Conservation (phyloP, 371 early-diverging fungal species). For the Apophysomyces variabilis region DNA sequence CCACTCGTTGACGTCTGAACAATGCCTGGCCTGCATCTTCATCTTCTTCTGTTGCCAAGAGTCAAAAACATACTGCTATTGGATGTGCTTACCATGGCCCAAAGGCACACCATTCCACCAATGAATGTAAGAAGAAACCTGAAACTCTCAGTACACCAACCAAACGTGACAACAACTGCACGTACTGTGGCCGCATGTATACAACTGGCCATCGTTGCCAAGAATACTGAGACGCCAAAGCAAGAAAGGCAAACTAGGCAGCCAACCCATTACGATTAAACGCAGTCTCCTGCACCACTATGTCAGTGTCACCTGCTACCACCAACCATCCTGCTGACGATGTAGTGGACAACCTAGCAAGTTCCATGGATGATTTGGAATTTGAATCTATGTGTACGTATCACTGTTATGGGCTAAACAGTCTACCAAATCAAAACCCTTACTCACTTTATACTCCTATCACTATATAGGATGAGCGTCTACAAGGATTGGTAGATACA, state of each 20-base stretch:
- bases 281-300: not conserved
- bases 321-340: slow-evolving; percentile 1
- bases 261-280: not conserved
- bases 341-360: not conserved
- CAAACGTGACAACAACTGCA: not conserved
- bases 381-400: not conserved
- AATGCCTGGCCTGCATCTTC: not conserved
- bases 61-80: not conserved
- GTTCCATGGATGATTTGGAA: not conserved
- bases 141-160: not conserved
- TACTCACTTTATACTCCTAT: too few relatives aligned
- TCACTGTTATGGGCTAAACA: not conserved
- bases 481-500: too few relatives aligned
- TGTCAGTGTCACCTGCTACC: not conserved
- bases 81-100: not conserved
- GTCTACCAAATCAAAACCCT: not conserved
- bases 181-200: not conserved
- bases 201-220: not conserved
- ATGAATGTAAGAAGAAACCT: not conserved
- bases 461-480: too few relatives aligned
- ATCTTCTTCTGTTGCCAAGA: not conserved
- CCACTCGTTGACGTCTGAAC: not conserved
- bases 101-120: not conserved
- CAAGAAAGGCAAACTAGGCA: not conserved
- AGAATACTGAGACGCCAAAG: not conserved